A percentile compares a stretch with the other conserved stretches of the same genome.
phyloP scores from a whole-genome alignment of 768 basidiomycete genomes.

The Collybiopsis luxurians region DNA sequence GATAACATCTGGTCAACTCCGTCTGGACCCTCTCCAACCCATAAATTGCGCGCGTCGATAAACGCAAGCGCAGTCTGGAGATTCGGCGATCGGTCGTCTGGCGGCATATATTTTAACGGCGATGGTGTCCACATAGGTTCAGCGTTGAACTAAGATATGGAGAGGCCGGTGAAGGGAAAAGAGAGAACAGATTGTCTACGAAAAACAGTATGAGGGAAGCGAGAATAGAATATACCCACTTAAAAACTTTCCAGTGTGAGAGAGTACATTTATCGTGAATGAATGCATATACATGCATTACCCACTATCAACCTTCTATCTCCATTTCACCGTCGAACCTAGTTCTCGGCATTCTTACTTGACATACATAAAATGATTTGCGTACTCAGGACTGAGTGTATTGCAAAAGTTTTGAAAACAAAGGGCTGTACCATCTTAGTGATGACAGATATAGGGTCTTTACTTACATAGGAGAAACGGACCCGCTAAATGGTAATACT shows the following conservation, averaged over 20 bases:
- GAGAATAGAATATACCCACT: background rate
- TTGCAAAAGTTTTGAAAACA: no score
- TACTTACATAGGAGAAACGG: no score
- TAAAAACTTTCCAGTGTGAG: background rate
- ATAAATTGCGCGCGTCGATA: constrained; percentile 27
- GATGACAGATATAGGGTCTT: no score
- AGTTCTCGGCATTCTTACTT: background rate
- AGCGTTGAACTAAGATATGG: background rate
- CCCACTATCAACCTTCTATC: background rate
- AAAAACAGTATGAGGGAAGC: background rate
- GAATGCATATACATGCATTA: background rate
- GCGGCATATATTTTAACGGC: constrained; percentile 19
- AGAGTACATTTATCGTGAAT: background rate
- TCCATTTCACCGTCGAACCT: background rate
- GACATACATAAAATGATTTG: background rate
- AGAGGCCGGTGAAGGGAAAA: background rate
- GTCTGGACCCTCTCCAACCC: constrained; percentile 11
- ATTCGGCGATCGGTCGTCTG: constrained; percentile 28
- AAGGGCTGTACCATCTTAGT: no score
- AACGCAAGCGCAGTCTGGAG: constrained; percentile 31
- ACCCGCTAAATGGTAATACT: no score
- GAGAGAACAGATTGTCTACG: background rate
- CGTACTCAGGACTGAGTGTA: no score
- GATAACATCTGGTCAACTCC: constrained; percentile 24
- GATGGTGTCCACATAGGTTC: constrained; percentile 6